A percentile compares a stretch with the other conserved stretches of the same genome.
phyloP scores from a whole-genome alignment of 2,329 filamentous ascomycete genomes.

The Phialemoniopsis sp. region DNA sequence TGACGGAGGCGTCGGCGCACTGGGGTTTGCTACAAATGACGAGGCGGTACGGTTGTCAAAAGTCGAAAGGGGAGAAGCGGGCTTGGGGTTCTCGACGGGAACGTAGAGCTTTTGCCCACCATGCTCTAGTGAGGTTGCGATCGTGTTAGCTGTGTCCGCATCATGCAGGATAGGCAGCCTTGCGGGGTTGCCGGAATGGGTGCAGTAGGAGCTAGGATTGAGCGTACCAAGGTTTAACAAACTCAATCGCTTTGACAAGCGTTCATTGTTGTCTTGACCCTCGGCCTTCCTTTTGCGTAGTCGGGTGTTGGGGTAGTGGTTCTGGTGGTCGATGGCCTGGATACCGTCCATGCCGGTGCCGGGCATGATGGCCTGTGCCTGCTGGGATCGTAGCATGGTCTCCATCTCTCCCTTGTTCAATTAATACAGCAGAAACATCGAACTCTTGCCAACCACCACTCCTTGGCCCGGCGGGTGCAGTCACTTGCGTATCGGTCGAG shows the following conservation, averaged over 20 bases:
- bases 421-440: slow-evolving; percentile 1
- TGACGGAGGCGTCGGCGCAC: slow-evolving; percentile 5
- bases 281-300: slow-evolving; percentile 54
- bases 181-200: too few species aligned
- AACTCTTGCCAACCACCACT: neutral
- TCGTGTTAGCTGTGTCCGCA: slow-evolving; percentile 13
- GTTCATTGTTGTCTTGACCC: slow-evolving; percentile 53
- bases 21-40: neutral
- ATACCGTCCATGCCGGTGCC: neutral
- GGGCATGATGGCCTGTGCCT: neutral
- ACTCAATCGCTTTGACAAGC: slow-evolving; percentile 80
- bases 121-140: slow-evolving; percentile 42
- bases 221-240: slow-evolving; percentile 73
- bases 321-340: slow-evolving; percentile 8
- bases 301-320: slow-evolving; percentile 9
- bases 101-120: slow-evolving; percentile 62
- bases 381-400: neutral
- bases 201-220: slow-evolving; percentile 6
- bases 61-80: slow-evolving; percentile 8
- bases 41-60: slow-evolving; percentile 13
- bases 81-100: slow-evolving; percentile 49
- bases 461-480: neutral
- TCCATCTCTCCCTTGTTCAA: slow-evolving; percentile 1
- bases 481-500: neutral
- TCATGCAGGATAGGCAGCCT: too few species aligned